Base-by-base conservation (phyloP, 2,329 filamentous ascomycete genomes). In the Alternaria triticimaculans region DNA sequence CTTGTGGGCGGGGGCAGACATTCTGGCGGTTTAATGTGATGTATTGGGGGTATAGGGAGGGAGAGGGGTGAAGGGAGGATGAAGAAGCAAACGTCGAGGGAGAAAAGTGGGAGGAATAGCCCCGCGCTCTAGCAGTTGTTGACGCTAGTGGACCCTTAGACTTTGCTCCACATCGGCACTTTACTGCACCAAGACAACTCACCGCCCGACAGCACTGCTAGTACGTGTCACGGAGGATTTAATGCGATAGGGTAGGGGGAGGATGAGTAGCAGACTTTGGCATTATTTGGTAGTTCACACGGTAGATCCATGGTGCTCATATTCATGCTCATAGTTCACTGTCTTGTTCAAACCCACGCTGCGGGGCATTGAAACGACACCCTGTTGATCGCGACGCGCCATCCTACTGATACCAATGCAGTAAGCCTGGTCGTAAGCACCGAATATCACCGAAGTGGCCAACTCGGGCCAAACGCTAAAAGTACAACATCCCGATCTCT, bases 1-100 rank as follows among this genome's bases (percentile, higher is more conserved):
- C 85, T 92, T 95, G 84, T 90, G 86, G 81, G 94, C 94, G 85
- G 94, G 94, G 79, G 92, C 92, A 88, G 78, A 82, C 87, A 89
- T 89, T 68, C 70, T 86, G 80, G 71, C 70, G 77, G 76, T 30
- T 57, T 26, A 60, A 28, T 67, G 56, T 55, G 53, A 55, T 62
- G 48, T 61, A 57, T 63, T 59, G 56, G 46, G 57, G 45, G 50
- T 55, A 58, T 67, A 55, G 48, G 59, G 60, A 62, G 23, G 60
- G 56, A 61, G 60, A 57, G 55, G 56, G 58, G 58, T 54, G 67
- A 64, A 61, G 62, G 62, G 65, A 59, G 62, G 60, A 60, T 66
- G 55, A 44, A 56, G 50, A 60, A 44, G 51, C 53, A 49, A 55
- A 48, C 53, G 53, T 37, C 30, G 55, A 57, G 28, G 51, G 60